Base-by-base conservation (phyloP, 1,139 yeast genomes). In the Zhuliangozyma parablackwelliae region DNA sequence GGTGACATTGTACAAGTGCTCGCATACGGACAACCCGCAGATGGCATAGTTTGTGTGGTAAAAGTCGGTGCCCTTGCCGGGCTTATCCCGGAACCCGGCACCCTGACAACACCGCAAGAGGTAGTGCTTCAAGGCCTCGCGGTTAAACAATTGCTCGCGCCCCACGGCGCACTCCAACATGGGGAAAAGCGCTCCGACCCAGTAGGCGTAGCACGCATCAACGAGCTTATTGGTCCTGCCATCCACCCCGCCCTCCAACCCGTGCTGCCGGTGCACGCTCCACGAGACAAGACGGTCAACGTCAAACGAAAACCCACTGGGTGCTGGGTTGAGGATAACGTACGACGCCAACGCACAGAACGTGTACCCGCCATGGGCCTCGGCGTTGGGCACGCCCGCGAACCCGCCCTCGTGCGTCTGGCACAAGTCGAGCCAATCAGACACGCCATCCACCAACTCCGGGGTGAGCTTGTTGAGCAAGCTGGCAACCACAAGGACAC, bases 351-450 rank as follows among this genome's bases (percentile, higher is more conserved):
- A 61, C 0, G 92, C 95, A 64, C 98, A 92, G 54, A 77, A 94
- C 0, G 97, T 80, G 57, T 92, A 92, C 0, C 98, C 99, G 2
- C 97, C 98, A 56, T 94, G 99, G 0, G 97, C 97, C 57, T 94
- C 99, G 35, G 86, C 82, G 8, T 63, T 64, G 0, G 95, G 90
- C 9, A 70, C 67, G 1, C 95, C 96, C 1, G 92, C 86, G 61
- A 90, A 86, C 0, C 98, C 98, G 21, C 99, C 98, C 61, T 94
- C 98, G 57, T 76, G 90, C 0, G 95, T 85, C 58, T 92, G 98
- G 50, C 97, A 88, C 9, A 55, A 48, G 1, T 63, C 49, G n/a
- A 92, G 49, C 81, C 90, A 92, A 9, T 70, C 72, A 1, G 67
- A 66, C 0, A 79, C 72, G 10, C 75, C 77, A 10, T 62, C 63